Percentiles rank a stretch among this genome's conserved stretches.
These are phyloP conservation scores for Phialemonium atrogriseum DNA, from an alignment of 2,329 filamentous ascomycete species.

Conservation along the genomic window DNA sequence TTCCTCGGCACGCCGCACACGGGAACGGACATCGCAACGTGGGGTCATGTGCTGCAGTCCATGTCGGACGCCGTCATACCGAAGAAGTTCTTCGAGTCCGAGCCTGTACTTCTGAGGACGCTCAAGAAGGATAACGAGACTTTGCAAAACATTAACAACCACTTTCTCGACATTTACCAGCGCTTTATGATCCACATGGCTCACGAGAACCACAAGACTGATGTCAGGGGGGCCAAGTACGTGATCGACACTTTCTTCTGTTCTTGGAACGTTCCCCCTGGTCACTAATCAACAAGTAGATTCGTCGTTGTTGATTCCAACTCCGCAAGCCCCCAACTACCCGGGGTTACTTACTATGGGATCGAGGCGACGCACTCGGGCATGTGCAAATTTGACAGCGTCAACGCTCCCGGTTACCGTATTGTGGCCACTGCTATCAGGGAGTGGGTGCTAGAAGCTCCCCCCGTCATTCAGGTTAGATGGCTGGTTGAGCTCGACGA, in stretches of 20 bases:
- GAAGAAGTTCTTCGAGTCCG: slow-evolving; percentile 57
- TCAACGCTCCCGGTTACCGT: slow-evolving; percentile 56
- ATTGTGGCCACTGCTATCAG: slow-evolving; percentile 39
- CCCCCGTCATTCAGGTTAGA: slow-evolving; percentile 41
- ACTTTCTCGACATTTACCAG: slow-evolving; percentile 64
- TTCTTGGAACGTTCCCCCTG: not conserved
- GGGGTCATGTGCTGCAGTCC: slow-evolving; percentile 58
- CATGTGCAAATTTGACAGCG: slow-evolving; percentile 65
- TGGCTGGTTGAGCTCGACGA: slow-evolving; percentile 56
- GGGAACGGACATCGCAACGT: slow-evolving; percentile 59
- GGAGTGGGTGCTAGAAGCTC: slow-evolving; percentile 46
- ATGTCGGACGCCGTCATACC: slow-evolving; percentile 60
- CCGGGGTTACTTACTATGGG: slow-evolving; percentile 64
- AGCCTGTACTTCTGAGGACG: slow-evolving; percentile 59
- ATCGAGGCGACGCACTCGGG: slow-evolving; percentile 63
- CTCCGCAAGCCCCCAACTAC: slow-evolving; percentile 61
- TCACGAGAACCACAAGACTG: slow-evolving; percentile 65
- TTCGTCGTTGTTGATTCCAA: slow-evolving; percentile 59
- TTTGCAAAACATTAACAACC: slow-evolving; percentile 63
- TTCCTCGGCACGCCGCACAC: slow-evolving; percentile 72
- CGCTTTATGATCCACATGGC: slow-evolving; percentile 69
- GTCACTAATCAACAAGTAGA: slow-evolving; percentile 17
- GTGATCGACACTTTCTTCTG: slow-evolving; percentile 9
- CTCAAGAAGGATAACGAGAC: slow-evolving; percentile 69
- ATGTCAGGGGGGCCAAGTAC: slow-evolving; percentile 53